Evolutionary conservation across 495 filamentous ascomycete genomes (phyloP).

Genomic region (Polyplosphaeria fusca): DNA sequence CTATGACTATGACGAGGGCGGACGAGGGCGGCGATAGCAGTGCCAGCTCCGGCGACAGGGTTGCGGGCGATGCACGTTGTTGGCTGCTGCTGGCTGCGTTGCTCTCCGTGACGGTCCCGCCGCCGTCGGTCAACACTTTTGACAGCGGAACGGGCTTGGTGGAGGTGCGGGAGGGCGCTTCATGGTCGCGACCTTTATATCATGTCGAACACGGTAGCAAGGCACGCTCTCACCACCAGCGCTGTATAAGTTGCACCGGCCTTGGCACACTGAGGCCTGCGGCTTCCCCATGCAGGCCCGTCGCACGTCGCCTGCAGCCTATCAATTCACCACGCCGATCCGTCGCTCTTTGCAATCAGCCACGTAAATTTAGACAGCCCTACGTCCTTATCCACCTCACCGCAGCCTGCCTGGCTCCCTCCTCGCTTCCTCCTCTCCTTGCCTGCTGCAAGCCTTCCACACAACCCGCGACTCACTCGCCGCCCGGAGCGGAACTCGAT

Average conservation of each 20-base stretch:
- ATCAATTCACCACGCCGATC: slow-evolving; percentile 28
- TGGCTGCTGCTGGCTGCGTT: too few relatives aligned
- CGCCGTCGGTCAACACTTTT: not conserved
- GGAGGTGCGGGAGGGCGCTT: not conserved
- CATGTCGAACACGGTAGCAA: not conserved
- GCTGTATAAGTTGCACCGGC: slow-evolving; percentile 9
- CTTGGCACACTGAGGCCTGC: slow-evolving; percentile 11
- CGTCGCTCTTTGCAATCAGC: not conserved
- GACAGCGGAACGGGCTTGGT: not conserved
- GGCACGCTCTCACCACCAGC: not conserved
- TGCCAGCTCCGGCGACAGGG: too few relatives aligned
- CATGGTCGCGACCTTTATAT: not conserved
- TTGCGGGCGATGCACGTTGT: too few relatives aligned
- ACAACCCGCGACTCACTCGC: too few relatives aligned
- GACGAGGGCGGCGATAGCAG: too few relatives aligned
- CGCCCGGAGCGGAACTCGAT: not conserved
- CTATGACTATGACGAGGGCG: too few relatives aligned
- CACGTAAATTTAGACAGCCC: not conserved
- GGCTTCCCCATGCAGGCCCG: slow-evolving; percentile 2
- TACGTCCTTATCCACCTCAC: not conserved
- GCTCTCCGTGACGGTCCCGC: not conserved
- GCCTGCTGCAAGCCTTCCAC: too few relatives aligned
- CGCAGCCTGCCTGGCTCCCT: too few relatives aligned
- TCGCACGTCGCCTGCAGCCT: slow-evolving; percentile 3
- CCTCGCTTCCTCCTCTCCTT: too few relatives aligned